Evolutionary conservation across 805 yeast genomes (phyloP).

Genomic region (Saccharomyces jurei): DNA sequence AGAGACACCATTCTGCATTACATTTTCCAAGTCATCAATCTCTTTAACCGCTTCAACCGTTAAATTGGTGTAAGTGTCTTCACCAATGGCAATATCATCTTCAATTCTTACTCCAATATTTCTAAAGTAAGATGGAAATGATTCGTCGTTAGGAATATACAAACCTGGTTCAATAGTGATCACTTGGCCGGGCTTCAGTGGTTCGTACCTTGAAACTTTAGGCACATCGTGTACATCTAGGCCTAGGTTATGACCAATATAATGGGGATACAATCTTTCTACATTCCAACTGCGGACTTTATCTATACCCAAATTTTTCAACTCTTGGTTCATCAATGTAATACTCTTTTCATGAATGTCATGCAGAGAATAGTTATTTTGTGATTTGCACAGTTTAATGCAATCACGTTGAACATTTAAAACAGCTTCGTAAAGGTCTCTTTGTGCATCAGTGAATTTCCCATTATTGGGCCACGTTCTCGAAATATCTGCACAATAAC

Average conservation of each 20-base stretch:
- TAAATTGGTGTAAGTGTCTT: conserved; percentile 46
- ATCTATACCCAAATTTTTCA: conserved; percentile 65
- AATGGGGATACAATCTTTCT: conserved; percentile 73
- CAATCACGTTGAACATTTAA: conserved; percentile 73
- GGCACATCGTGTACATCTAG: conserved; percentile 85
- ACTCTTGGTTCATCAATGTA: conserved; percentile 47
- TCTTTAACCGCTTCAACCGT: conserved; percentile 85
- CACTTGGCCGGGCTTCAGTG: conserved; percentile 63
- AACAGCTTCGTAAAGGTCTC: conserved; percentile 82
- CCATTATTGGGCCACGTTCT: conserved; percentile 92
- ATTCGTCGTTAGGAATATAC: conserved; percentile 64
- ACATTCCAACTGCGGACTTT: conserved; percentile 44
- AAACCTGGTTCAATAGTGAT: conserved; percentile 94
- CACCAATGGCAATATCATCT: conserved; percentile 82
- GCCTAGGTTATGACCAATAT: conserved; percentile 92
- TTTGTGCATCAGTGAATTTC: conserved; percentile 65
- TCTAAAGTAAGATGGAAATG: conserved; percentile 72
- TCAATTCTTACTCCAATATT: conserved; percentile 93
- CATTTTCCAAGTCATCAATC: conserved; percentile 66
- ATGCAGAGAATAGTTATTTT: conserved; percentile 47
- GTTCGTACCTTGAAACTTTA: conserved; percentile 44
- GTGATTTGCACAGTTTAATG: conserved; percentile 58
- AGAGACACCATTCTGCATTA: conserved; percentile 54
- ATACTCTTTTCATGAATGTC: conserved; percentile 72
- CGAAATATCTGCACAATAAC: conserved; percentile 92